Evolutionary conservation across 306 rosid species (phyloP).

Genomic region (Coriaria nepalensis): DNA sequence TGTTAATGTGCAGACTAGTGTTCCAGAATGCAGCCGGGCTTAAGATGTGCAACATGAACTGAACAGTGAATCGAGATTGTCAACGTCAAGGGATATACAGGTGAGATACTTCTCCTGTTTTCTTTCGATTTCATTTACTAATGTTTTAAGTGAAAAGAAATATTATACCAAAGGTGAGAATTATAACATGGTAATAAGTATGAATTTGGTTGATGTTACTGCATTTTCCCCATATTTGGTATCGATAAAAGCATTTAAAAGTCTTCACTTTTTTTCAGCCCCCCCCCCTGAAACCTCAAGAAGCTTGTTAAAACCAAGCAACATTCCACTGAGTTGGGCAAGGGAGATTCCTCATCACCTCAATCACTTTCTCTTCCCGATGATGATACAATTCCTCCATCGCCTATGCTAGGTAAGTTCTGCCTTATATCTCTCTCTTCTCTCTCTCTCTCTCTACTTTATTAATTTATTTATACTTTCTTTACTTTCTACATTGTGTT

Average conservation of each 20-base stretch:
- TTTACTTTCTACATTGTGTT: slow-evolving; percentile 70
- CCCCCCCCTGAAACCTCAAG: slow-evolving; percentile 33
- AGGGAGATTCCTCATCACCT: slow-evolving; percentile 23
- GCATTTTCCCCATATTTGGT: no score
- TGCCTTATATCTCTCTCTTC: no score
- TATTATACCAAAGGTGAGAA: no score
- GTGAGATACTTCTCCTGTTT: no score
- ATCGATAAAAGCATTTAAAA: no score
- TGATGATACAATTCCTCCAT: slow-evolving; percentile 51
- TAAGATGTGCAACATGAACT: slow-evolving; percentile 3
- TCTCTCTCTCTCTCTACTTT: no score
- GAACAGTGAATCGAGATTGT: slow-evolving; percentile 4
- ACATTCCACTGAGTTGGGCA: slow-evolving; percentile 15
- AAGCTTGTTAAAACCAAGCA: slow-evolving; percentile 29
- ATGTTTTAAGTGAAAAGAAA: no score
- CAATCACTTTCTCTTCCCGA: slow-evolving; percentile 30
- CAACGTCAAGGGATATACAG: slow-evolving; percentile 3
- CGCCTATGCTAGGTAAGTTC: slow-evolving; percentile 62
- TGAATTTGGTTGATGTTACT: no score
- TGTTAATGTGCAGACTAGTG: slow-evolving; percentile 10
- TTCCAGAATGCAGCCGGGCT: slow-evolving; percentile 11
- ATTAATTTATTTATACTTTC: no score
- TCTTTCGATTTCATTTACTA: no score
- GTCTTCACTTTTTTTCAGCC: slow-evolving; percentile 29
- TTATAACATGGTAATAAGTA: no score